These are phyloP conservation scores for Candida tallmaniae DNA, from an alignment of 805 yeast species.

Conservation along the genomic window DNA sequence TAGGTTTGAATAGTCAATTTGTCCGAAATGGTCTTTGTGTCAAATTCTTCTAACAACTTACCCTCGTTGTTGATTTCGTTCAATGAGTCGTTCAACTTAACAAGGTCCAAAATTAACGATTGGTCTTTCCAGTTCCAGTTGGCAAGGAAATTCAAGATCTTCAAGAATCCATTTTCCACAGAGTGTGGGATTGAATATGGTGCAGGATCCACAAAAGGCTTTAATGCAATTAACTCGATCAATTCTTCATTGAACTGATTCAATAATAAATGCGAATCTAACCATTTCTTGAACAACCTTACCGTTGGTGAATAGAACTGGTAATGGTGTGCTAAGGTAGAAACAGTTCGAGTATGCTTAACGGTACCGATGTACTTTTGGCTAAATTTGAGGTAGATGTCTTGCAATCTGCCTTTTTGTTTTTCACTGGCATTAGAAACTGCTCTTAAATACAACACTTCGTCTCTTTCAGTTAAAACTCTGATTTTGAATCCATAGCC, in stretches of 20 bases:
- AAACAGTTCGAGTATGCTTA: conserved; percentile 78
- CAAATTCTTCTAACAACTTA: conserved; percentile 18
- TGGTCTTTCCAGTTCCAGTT: conserved; percentile 95
- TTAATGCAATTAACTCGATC: conserved; percentile 75
- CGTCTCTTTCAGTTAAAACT: conserved; percentile 81
- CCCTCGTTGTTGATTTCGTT: not conserved
- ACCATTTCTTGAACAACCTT: conserved; percentile 84
- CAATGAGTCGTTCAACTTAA: conserved; percentile 29
- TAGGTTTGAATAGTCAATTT: conserved; percentile 56
- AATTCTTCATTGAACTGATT: conserved; percentile 73
- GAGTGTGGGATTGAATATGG: conserved; percentile 83
- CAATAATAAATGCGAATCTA: conserved; percentile 73
- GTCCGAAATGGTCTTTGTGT: conserved; percentile 48
- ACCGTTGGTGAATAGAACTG: conserved; percentile 76
- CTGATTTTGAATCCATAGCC: conserved; percentile 84
- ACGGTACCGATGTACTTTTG: conserved; percentile 62
- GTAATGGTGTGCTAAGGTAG: conserved; percentile 64
- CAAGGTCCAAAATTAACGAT: conserved; percentile 74
- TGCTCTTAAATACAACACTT: conserved; percentile 65
- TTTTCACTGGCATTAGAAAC: conserved; percentile 55
- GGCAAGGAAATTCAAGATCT: conserved; percentile 65
- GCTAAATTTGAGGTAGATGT: conserved; percentile 58
- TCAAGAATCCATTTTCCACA: conserved; percentile 74
- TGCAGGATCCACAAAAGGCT: conserved; percentile 80
- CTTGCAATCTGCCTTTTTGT: conserved; percentile 56